phyloP scores from a whole-genome alignment of 495 filamentous ascomycete species.

The Corynascus novoguineensis region DNA sequence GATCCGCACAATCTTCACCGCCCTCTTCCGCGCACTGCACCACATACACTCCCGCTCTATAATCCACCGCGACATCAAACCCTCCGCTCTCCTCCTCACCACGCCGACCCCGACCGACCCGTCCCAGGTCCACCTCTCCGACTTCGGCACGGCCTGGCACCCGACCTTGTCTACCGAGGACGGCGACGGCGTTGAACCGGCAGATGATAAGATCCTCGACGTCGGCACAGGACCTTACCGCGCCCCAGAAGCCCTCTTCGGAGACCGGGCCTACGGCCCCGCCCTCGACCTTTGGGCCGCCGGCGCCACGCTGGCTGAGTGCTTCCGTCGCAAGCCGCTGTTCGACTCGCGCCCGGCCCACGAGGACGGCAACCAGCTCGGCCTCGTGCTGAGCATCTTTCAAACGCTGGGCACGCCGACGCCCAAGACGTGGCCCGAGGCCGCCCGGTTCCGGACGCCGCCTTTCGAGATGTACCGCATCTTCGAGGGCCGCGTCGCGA shows the following conservation, averaged over 20 bases:
- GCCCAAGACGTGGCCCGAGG: conserved; percentile 67
- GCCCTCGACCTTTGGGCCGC: conserved; percentile 86
- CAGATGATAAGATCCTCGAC: conserved; percentile 73
- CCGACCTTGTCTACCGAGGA: conserved; percentile 49
- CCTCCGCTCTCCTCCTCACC: conserved; percentile 75
- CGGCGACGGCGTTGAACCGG: conserved; percentile 47
- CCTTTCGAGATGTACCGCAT: conserved; percentile 51
- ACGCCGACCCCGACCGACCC: conserved; percentile 34
- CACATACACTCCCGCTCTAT: conserved; percentile 69
- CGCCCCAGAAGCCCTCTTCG: conserved; percentile 86
- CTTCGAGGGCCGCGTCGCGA: conserved; percentile 38
- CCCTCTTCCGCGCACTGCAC: conserved; percentile 66
- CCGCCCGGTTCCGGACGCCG: conserved; percentile 40
- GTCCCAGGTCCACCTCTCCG: conserved; percentile 72
- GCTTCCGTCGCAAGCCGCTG: conserved; percentile 48
- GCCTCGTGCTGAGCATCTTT: conserved; percentile 86
- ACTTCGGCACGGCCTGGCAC: conserved; percentile 90
- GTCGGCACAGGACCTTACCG: conserved; percentile 90
- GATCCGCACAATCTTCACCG: conserved; percentile 44
- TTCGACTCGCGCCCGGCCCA: conserved; percentile 68
- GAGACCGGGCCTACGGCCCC: conserved; percentile 61
- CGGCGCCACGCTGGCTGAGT: conserved; percentile 75
- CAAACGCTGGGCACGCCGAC: conserved; percentile 80
- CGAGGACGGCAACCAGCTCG: conserved; percentile 85
- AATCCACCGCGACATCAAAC: conserved; percentile 92